Evolutionary conservation across 108 stramenopile genomes (phyloP).

Genomic region (Cylindrotheca fusiformis): DNA sequence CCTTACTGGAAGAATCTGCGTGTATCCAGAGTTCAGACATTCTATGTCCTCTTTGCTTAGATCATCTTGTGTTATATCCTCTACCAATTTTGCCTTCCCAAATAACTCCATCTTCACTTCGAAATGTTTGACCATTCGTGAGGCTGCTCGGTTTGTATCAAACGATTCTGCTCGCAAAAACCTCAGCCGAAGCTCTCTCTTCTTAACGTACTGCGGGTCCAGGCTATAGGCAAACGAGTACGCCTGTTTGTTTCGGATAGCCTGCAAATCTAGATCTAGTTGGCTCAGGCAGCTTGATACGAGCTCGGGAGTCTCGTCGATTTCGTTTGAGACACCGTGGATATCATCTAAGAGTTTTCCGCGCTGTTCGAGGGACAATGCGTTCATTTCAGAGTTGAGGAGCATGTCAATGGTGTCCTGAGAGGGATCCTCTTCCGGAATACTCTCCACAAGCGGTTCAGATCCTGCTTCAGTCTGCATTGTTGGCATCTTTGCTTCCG

Average conservation of each 20-base stretch:
- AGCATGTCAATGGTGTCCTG: not conserved
- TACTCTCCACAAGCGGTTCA: not conserved
- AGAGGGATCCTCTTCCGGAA: not conserved
- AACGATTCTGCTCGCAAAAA: constrained; percentile 22
- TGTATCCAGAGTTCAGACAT: not conserved
- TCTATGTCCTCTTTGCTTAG: constrained; percentile 12
- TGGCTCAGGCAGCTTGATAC: not conserved
- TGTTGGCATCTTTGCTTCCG: too few species aligned
- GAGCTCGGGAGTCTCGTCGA: constrained; percentile 11
- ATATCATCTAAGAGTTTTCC: constrained; percentile 10
- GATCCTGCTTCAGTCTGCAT: too few species aligned
- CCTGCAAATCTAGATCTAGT: not conserved
- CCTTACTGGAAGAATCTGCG: constrained; percentile 19
- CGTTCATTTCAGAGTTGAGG: constrained; percentile 2
- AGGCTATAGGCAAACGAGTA: constrained; percentile 12
- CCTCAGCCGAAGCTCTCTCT: constrained; percentile 5
- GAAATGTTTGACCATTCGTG: constrained; percentile 11
- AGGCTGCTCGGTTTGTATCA: constrained; percentile 17
- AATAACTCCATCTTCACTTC: constrained; percentile 15
- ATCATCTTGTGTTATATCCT: constrained; percentile 19
- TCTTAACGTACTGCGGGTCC: constrained; percentile 2
- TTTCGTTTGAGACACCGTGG: constrained; percentile 1
- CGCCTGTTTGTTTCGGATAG: not conserved
- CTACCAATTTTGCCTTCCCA: constrained; percentile 4
- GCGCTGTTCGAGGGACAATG: constrained; percentile 7